Conservation (phyloP, 2,329 filamentous ascomycete species). For the Dendrostoma leiphaemia region DNA sequence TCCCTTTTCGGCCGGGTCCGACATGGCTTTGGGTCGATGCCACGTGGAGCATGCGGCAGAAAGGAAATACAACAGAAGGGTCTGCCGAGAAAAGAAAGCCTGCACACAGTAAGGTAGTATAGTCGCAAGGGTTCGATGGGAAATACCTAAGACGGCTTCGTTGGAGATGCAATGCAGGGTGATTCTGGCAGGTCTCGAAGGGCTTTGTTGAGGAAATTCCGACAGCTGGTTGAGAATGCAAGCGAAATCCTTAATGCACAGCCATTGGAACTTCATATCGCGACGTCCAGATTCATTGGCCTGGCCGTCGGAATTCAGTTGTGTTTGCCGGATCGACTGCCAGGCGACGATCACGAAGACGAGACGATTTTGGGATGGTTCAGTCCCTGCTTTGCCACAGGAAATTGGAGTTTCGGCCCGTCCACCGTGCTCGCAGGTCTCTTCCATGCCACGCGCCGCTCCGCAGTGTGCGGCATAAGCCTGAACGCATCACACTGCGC, state of each 20-base stretch:
- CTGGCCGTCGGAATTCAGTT: neutral
- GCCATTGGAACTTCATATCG: neutral
- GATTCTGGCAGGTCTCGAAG: neutral
- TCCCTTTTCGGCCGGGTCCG: neutral
- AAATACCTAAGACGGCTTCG: neutral
- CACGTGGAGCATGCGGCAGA: conserved; percentile 12
- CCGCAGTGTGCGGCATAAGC: neutral
- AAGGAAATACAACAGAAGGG: neutral
- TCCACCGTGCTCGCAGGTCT: neutral
- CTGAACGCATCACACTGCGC: neutral
- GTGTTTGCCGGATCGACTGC: neutral
- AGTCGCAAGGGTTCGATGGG: neutral
- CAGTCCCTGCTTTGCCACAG: neutral
- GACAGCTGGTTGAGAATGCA: too few relatives aligned
- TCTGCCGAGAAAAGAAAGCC: neutral
- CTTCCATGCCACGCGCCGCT: neutral
- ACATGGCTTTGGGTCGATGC: conserved; percentile 1
- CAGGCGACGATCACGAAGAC: neutral
- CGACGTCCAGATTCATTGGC: neutral
- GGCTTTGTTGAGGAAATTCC: too few relatives aligned
- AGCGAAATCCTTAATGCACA: too few relatives aligned
- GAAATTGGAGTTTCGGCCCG: conserved; percentile 3
- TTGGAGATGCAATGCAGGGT: neutral
- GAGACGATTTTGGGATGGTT: neutral
- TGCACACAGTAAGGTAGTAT: neutral